Base-by-base conservation (phyloP, 2,329 filamentous ascomycete genomes). In the Pseudopithomyces maydicus region DNA sequence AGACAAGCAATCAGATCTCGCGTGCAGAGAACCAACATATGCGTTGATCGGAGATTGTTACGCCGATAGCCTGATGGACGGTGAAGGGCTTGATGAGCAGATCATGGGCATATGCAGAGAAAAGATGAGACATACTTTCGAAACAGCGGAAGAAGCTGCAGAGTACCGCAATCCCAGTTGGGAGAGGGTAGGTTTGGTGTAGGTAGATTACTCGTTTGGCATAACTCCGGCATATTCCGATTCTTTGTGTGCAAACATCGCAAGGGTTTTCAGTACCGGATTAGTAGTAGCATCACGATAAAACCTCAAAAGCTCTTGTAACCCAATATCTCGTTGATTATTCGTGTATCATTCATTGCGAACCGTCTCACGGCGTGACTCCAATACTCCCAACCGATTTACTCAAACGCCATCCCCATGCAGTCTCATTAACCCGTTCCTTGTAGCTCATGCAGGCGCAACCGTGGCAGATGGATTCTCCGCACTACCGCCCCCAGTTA, bases 401-500 rank as follows among this genome's bases (percentile, higher is more conserved):
- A 4, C 8, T 8, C 26, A 29, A 54, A 45, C 41, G 51, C 51
- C 42, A 6, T 15, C 8, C 32, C 41, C 22, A 29, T 46, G 33
- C 26, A 54, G 22, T 41, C 10, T 19, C 20, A 29, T 8, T 8
- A 29, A 35, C 6, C 11, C 15, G 7, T 17, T 17, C 38, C 19
- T 14, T 45, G 2, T 19, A 12, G n/a, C 35, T 49, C 52, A 67
- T 6, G 59, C 57, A 15, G 64, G 54, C 29, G 60, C 55, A 17
- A 57, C 52, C 29, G 57, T 52, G 3, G 19, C 58, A 12, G 43
- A 58, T 10, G 64, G 67, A 55, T 70, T 68, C 43, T 70, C 68
- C 0, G 58, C 56, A 45, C 61, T 69, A 3, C 70, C 74, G 29
- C 76, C 77, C 8, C 79, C 79, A 2, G 72, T 76, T 17, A 81